Evolutionary conservation across 805 yeast genomes (phyloP), one percentile per base, ranked within the genome.

Genomic region (Myxozyma nipponensis): DNA sequence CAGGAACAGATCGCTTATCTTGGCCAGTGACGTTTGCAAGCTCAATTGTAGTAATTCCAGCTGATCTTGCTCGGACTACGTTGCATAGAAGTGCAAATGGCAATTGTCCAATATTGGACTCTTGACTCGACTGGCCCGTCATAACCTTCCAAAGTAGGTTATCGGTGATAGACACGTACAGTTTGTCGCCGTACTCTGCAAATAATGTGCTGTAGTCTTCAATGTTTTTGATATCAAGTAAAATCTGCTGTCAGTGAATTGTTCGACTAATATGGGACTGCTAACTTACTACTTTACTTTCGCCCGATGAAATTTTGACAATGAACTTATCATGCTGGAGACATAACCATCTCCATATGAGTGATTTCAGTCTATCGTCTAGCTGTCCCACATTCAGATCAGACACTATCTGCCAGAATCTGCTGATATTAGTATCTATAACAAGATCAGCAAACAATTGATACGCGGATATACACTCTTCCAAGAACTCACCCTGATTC

Each of bases 11-110:
- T 19, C 76, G 59, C 1, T 72, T 66, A 46, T 72, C 76, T 50
- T 72, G 76, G 17, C 69, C 69, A 0, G 74, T 69, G 19, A 50
- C 44, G 26, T 60, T 56, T 19, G 70, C 62, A n/a, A 66, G 61
- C 15, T 71, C 72, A 7, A 69, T 62, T 5, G 63, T 63, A 1
- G 71, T 63, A 2, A 69, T 43, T 4, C 76, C 76, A 7, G 57
- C 52, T 47, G 63, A 61, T 54, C 79, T 61, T 49, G 65, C 49
- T 68, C 77, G 61, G 64, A 73, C 63, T 7, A 70, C 64, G 15
- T 63, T 65, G 38, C 69, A 61, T 4, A 72, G 63, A 21, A 72
- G 54, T 34, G 67, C 69, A 55, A 72, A 74, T 34, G 76, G 70
- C 48, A 58, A 58, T 2, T 57, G 46, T 2, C 73, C 73, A n/a